Evolutionary conservation across 1,284 basidiomycete genomes (phyloP), one percentile per base, ranked within the genome.

Genomic region (Tylopilus sp.): DNA sequence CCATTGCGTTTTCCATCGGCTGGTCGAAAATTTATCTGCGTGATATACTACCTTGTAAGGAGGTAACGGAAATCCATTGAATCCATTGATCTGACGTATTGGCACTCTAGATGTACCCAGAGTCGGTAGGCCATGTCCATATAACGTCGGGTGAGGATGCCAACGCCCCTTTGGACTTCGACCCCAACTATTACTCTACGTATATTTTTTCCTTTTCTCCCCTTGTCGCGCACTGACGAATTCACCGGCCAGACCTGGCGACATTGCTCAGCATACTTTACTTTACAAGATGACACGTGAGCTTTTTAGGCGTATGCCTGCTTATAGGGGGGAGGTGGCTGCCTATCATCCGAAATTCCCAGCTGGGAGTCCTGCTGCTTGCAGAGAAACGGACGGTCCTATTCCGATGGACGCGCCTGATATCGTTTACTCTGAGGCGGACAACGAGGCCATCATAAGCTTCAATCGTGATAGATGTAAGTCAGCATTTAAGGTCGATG

Each of bases 371-470:
- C 64, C 76, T 2, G 89, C 88, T 0, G 79, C 78, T 0, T 77
- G 79, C n/a, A 70, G 71, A 33, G 72, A 73, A 29, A 67, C 72
- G 0, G 72, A 72, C 18, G 74, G 66, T 0, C 85, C 87, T 0
- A 83, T 83, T 1, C 70, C 80, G 0, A 74, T 85, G 2, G 71
- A 81, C 32, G 80, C 83, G 0, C 82, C 86, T 0, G 81, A 87
- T 55, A 82, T 91, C 24, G 70, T 78, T 19, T 92, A 92, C 75
- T 80, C 86, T 0, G 70, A 70, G 0, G 87, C 87, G 55, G 91
- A 93, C 69, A 83, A 92, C 51, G 78, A 82, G 61, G 83, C 80
- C 4, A 85, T 83, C 68, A 86, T 87, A 53, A 70, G 79, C 9
- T 88, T 80, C 69, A 69, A 79, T 47, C 74, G 82, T n/a, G 71